These are phyloP conservation scores for Vitis rupestris DNA, from an alignment of 164 flowering plant species.

Conservation along the genomic window DNA sequence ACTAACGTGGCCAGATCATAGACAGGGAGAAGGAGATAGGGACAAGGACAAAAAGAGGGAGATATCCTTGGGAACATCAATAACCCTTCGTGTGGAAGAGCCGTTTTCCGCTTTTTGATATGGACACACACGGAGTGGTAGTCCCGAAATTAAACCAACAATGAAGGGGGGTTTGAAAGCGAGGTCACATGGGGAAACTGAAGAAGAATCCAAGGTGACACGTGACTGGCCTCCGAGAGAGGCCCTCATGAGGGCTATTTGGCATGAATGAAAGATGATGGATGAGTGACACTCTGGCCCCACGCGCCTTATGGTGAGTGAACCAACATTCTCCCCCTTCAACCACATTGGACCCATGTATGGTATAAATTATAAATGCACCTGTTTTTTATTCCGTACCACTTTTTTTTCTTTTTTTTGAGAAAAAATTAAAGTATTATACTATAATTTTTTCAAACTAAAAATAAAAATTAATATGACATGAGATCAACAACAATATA, in stretches of 20 bases:
- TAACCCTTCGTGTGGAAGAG: not conserved
- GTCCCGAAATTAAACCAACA: constrained; percentile 14
- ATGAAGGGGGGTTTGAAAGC: not conserved
- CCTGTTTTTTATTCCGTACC: no score
- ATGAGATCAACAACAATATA: no score
- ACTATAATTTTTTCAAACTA: no score
- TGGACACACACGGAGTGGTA: constrained; percentile 11
- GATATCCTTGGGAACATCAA: constrained; percentile 6
- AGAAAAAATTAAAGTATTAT: no score
- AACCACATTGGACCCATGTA: no score
- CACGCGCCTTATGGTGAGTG: no score
- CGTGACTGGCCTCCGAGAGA: constrained; percentile 26
- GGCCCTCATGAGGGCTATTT: not conserved
- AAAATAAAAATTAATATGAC: no score
- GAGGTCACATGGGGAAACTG: constrained; percentile 28
- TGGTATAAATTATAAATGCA: no score
- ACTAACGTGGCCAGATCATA: constrained; percentile 5
- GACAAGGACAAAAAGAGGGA: not conserved
- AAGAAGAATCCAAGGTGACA: constrained; percentile 33
- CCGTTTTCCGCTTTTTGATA: constrained; percentile 1
- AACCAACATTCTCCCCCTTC: no score
- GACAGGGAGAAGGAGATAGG: not conserved
- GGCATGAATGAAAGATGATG: not conserved
- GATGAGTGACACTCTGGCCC: no score
- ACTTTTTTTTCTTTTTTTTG: no score